These are phyloP conservation scores for Cryptosporidium canis DNA, from an alignment of 169 alveolate species.

Conservation along the genomic window DNA sequence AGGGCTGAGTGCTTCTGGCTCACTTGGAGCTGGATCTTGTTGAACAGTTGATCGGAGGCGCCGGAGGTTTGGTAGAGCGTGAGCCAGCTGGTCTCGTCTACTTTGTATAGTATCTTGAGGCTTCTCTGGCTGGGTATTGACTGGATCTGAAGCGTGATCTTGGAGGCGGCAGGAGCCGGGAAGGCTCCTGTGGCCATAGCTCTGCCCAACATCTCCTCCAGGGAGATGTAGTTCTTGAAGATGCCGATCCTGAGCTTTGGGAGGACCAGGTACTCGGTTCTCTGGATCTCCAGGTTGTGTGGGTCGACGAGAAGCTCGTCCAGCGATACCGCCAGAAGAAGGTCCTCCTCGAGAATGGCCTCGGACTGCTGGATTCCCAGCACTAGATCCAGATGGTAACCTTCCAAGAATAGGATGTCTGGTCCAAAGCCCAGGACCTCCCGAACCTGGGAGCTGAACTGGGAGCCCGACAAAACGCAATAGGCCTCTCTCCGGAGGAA, in stretches of 20 bases:
- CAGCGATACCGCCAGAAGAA: not conserved
- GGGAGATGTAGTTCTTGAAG: slow-evolving; percentile 13
- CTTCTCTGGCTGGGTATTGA: not conserved
- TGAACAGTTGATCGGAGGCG: not conserved
- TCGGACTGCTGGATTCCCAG: not conserved
- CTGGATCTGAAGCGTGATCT: slow-evolving; percentile 12
- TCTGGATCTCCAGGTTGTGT: not conserved
- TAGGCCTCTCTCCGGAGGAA: not conserved
- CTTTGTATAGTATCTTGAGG: not conserved
- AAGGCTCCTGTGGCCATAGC: not conserved
- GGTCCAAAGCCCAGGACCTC: slow-evolving; percentile 6
- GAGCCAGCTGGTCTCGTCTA: not conserved
- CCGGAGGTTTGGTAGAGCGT: not conserved
- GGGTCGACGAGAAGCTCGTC: slow-evolving; percentile 29
- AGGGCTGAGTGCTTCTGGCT: not conserved
- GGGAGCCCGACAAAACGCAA: not conserved
- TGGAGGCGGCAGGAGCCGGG: not conserved
- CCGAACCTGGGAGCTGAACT: not conserved
- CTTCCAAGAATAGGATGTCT: not conserved
- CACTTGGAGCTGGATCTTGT: slow-evolving; percentile 1
- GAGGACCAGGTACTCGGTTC: not conserved
- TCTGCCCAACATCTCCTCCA: slow-evolving; percentile 36
- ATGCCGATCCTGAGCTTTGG: slow-evolving; percentile 39
- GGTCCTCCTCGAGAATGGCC: slow-evolving; percentile 1
- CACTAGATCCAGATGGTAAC: slow-evolving; percentile 14